Evolutionary conservation across 2,329 filamentous ascomycete species (phyloP).

Genomic region (Gaeumannomyces sp.): DNA sequence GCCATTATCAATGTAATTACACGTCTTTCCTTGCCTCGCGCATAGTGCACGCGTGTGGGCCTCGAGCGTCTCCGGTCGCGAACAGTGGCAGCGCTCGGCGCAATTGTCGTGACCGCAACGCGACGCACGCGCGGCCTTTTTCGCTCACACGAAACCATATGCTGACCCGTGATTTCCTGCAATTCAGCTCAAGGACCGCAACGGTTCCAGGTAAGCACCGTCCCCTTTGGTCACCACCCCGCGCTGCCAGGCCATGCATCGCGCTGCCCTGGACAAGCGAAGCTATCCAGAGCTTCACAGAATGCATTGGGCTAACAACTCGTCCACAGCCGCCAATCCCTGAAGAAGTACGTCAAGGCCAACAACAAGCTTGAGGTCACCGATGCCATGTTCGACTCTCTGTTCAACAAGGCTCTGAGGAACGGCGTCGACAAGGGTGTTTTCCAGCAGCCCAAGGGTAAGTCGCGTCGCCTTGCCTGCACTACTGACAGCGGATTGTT

Average conservation of each 20-base stretch:
- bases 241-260: slow-evolving; percentile 13
- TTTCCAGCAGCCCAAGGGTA: slow-evolving; percentile 89
- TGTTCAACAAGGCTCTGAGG: slow-evolving; percentile 83
- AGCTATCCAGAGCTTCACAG: slow-evolving; percentile 13
- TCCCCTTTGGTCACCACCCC: slow-evolving; percentile 13
- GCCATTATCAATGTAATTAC: slow-evolving; percentile 54
- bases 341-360: slow-evolving; percentile 56
- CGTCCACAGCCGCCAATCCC: slow-evolving; percentile 43
- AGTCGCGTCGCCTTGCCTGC: slow-evolving; percentile 23
- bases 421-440: slow-evolving; percentile 78
- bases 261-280: slow-evolving; percentile 10
- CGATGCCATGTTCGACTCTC: slow-evolving; percentile 57
- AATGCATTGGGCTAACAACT: slow-evolving; percentile 23
- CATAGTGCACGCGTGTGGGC: slow-evolving; percentile 23
- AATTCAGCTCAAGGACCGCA: slow-evolving; percentile 54
- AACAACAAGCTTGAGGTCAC: slow-evolving; percentile 41
- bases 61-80: not conserved
- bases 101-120: not conserved
- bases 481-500: too few species aligned
- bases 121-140: not conserved
- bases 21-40: slow-evolving; percentile 28
- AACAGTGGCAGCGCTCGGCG: too few species aligned
- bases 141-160: slow-evolving; percentile 13
- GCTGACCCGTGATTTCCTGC: slow-evolving; percentile 34
- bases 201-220: slow-evolving; percentile 44